Evolutionary conservation across 805 yeast species (phyloP).

Genomic region (Teunomyces panamensis): DNA sequence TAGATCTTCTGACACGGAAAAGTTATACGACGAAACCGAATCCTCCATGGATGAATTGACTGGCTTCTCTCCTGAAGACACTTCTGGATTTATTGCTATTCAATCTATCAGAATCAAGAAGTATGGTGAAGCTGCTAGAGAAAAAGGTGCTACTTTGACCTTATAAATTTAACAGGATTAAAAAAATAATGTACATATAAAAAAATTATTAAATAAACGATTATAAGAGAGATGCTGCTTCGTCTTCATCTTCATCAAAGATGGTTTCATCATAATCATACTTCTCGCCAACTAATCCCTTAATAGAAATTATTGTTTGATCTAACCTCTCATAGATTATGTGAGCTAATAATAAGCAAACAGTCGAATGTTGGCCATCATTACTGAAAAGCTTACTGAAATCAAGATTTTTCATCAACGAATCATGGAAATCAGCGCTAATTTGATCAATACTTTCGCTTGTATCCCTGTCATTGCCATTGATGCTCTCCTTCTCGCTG

Average conservation of each 20-base stretch:
- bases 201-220: constrained; percentile 3
- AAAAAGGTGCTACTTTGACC: constrained; percentile 56
- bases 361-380: constrained; percentile 29
- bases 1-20: constrained; percentile 93
- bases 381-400: constrained; percentile 23
- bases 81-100: constrained; percentile 95
- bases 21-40: constrained; percentile 95
- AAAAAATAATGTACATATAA: constrained; percentile 6
- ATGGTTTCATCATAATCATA: constrained; percentile 19
- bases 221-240: constrained; percentile 1
- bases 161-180: constrained; percentile 29
- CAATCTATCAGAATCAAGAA: constrained; percentile 98
- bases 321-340: constrained; percentile 29
- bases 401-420: constrained; percentile 19
- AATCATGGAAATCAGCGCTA: neutral
- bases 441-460: neutral
- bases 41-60: constrained; percentile 99
- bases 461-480: neutral
- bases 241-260: constrained; percentile 6
- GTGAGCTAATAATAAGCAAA: constrained; percentile 27
- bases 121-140: constrained; percentile 93
- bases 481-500: constrained; percentile 5
- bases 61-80: constrained; percentile 95
- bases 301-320: constrained; percentile 25
- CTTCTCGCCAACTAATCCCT: constrained; percentile 34